Conservation (phyloP, 768 basidiomycete genomes). For the Holtermanniella nyarrowii region DNA sequence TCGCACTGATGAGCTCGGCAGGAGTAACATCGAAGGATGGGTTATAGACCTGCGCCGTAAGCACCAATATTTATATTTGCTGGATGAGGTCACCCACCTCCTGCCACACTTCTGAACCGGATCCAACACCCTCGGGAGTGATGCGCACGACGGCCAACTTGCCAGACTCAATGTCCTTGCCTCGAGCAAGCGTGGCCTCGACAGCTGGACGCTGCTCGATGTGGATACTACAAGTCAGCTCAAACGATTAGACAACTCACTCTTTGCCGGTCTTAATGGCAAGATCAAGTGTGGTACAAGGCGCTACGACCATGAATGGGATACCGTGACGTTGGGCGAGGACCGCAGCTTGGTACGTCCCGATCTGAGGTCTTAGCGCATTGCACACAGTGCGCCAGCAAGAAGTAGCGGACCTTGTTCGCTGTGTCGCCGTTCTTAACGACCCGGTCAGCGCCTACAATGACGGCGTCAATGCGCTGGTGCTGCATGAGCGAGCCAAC, state of each 20-base stretch:
- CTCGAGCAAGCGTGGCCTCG: slow-evolving; percentile 82
- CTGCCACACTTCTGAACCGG: slow-evolving; percentile 35
- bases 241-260: slow-evolving; percentile 37
- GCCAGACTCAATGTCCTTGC: slow-evolving; percentile 53
- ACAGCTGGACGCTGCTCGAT: slow-evolving; percentile 83
- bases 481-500: slow-evolving; percentile 84
- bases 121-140: slow-evolving; percentile 52
- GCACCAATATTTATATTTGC: neutral
- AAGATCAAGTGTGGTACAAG: slow-evolving; percentile 83
- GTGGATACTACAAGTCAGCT: slow-evolving; percentile 51
- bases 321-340: slow-evolving; percentile 71
- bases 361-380: slow-evolving; percentile 47
- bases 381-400: neutral
- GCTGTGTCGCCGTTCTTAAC: slow-evolving; percentile 93
- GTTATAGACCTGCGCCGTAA: slow-evolving; percentile 51
- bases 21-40: slow-evolving; percentile 96
- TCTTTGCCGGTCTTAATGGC: slow-evolving; percentile 58
- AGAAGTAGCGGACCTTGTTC: slow-evolving; percentile 58
- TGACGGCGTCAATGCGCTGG: slow-evolving; percentile 75
- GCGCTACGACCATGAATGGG: slow-evolving; percentile 87
- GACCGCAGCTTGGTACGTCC: slow-evolving; percentile 93
- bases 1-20: slow-evolving; percentile 80
- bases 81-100: slow-evolving; percentile 9
- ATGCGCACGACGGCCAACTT: slow-evolving; percentile 72
- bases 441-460: slow-evolving; percentile 78